Evolutionary conservation across 73 alveolate species (phyloP).

Genomic region (Symbiodinium natans): DNA sequence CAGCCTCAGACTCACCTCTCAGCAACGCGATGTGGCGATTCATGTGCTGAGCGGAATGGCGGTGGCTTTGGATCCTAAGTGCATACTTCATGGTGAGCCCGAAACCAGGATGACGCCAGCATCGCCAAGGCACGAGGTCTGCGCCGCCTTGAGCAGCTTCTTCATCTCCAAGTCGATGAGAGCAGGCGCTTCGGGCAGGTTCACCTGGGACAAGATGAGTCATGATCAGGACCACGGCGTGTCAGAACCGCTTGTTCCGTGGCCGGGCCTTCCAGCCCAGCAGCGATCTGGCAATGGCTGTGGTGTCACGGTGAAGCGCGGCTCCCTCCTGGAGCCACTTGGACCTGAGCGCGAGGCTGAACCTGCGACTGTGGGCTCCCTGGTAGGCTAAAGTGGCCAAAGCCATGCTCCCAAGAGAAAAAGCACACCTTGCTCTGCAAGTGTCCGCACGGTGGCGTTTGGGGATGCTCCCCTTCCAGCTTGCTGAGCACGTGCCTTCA

Average conservation of each 20-base stretch:
- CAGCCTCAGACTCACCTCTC: background rate
- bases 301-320: background rate
- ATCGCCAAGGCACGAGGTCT: constrained; percentile 4
- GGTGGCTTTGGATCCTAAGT: constrained; percentile 4
- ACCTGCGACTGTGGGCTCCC: background rate
- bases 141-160: constrained; percentile 29
- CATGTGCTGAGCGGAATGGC: background rate
- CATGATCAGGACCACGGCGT: background rate
- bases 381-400: background rate
- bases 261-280: background rate
- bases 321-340: background rate
- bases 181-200: background rate
- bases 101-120: background rate
- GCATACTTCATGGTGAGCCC: background rate
- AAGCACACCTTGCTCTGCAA: background rate
- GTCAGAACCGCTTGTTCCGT: background rate
- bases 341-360: background rate
- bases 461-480: constrained; percentile 8
- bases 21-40: background rate
- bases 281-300: constrained; percentile 4
- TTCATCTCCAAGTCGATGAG: constrained; percentile 12
- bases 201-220: background rate
- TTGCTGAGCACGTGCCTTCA: background rate
- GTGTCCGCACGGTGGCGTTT: background rate
- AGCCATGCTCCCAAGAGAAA: too few species aligned